Evolutionary conservation across 345 rosid species (phyloP).

Genomic region (Erucastrum elatum): DNA sequence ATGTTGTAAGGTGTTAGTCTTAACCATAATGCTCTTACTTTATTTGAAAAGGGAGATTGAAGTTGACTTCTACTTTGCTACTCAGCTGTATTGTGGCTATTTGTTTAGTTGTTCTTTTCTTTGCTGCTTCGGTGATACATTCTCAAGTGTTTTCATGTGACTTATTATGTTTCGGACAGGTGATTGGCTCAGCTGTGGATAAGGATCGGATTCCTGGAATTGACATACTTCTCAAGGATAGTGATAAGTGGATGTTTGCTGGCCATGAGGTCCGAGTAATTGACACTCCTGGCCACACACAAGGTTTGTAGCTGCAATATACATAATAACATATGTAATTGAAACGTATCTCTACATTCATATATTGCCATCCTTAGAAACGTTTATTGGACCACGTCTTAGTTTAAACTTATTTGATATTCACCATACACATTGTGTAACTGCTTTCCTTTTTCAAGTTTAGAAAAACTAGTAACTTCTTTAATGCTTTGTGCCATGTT

Average conservation of each 20-base stretch:
- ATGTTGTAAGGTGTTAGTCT: neutral
- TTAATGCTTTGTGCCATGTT: neutral
- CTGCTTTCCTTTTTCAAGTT: neutral
- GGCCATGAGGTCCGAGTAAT: slow-evolving; percentile 86
- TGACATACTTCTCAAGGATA: slow-evolving; percentile 82
- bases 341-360: neutral
- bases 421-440: neutral
- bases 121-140: neutral
- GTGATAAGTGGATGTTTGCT: slow-evolving; percentile 98
- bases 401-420: neutral
- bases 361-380: neutral
- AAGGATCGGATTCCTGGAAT: slow-evolving; percentile 86
- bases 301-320: slow-evolving; percentile 53
- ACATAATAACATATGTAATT: neutral
- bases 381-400: neutral
- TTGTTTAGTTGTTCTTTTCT: slow-evolving; percentile 3
- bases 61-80: slow-evolving; percentile 1
- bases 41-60: neutral
- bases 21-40: neutral
- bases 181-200: slow-evolving; percentile 83
- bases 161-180: slow-evolving; percentile 45
- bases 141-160: neutral
- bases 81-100: neutral
- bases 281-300: slow-evolving; percentile 96
- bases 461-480: neutral